Evolutionary conservation across 2,329 filamentous ascomycete genomes (phyloP).

Genomic region (Anthostomella pinea): DNA sequence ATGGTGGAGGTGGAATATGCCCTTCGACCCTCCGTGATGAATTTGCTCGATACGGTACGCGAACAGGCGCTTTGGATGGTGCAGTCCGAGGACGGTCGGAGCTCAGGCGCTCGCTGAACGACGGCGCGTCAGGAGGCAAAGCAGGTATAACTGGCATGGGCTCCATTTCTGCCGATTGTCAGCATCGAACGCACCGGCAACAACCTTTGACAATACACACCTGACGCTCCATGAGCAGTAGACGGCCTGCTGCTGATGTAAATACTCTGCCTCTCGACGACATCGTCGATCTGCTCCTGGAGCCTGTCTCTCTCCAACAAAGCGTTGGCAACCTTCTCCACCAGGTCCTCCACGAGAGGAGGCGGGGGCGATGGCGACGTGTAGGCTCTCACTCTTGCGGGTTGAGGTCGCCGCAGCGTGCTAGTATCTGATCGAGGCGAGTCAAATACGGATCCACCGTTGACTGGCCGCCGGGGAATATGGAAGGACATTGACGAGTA

Average conservation of each 20-base stretch:
- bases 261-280: constrained; percentile 59
- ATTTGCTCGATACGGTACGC: constrained; percentile 34
- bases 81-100: constrained; percentile 40
- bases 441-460: constrained; percentile 33
- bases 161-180: constrained; percentile 38
- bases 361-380: constrained; percentile 33
- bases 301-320: constrained; percentile 58
- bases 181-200: too few relatives aligned
- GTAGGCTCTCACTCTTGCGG: constrained; percentile 43
- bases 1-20: constrained; percentile 49
- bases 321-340: constrained; percentile 54
- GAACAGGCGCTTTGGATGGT: constrained; percentile 32
- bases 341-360: constrained; percentile 48
- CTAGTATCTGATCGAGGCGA: constrained; percentile 30
- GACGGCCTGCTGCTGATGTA: constrained; percentile 53
- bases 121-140: constrained; percentile 54
- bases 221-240: constrained; percentile 42
- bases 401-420: constrained; percentile 42
- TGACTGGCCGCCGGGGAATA: constrained; percentile 46
- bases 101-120: constrained; percentile 55
- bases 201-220: constrained; percentile 12
- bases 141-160: constrained; percentile 56
- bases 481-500: constrained; percentile 56
- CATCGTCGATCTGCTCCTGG: constrained; percentile 57
- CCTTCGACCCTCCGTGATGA: constrained; percentile 35